Conservation (phyloP, 1,139 yeast species). For the Pichia sp. region DNA sequence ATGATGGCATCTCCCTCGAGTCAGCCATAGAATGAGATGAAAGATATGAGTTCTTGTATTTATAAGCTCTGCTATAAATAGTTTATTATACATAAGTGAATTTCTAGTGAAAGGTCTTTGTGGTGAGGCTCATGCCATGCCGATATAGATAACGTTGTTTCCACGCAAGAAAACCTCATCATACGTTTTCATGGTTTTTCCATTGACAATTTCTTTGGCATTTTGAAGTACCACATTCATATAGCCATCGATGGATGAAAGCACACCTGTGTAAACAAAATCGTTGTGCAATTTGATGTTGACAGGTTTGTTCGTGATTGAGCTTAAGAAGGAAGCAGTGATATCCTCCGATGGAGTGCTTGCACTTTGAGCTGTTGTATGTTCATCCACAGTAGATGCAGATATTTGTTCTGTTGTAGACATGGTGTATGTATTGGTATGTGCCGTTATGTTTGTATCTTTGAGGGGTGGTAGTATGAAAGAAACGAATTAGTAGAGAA, state of each 20-base stretch:
- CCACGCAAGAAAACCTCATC: slow-evolving; percentile 90
- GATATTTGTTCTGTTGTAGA: background rate
- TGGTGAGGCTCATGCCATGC: slow-evolving; percentile 9
- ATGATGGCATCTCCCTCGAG: background rate
- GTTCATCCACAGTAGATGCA: background rate
- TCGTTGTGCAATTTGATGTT: slow-evolving; percentile 85
- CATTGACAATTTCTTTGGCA: slow-evolving; percentile 64
- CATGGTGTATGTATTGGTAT: background rate
- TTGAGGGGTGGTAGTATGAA: too few relatives aligned
- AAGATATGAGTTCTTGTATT: background rate
- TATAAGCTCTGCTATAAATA: background rate
- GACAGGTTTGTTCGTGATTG: slow-evolving; percentile 75
- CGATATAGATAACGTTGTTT: slow-evolving; percentile 62
- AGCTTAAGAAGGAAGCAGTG: slow-evolving; percentile 68
- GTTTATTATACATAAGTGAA: background rate
- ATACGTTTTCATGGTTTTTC: slow-evolving; percentile 54
- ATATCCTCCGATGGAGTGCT: slow-evolving; percentile 13
- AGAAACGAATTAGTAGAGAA: too few relatives aligned
- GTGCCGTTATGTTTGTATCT: too few relatives aligned
- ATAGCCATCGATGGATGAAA: slow-evolving; percentile 92
- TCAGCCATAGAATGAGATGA: background rate
- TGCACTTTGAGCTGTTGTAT: background rate
- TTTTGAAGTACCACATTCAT: slow-evolving; percentile 89
- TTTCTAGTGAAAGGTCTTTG: background rate
- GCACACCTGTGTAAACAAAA: slow-evolving; percentile 65